Conservation (phyloP, 1,139 yeast species). For the Debaryomyces coudertii region DNA sequence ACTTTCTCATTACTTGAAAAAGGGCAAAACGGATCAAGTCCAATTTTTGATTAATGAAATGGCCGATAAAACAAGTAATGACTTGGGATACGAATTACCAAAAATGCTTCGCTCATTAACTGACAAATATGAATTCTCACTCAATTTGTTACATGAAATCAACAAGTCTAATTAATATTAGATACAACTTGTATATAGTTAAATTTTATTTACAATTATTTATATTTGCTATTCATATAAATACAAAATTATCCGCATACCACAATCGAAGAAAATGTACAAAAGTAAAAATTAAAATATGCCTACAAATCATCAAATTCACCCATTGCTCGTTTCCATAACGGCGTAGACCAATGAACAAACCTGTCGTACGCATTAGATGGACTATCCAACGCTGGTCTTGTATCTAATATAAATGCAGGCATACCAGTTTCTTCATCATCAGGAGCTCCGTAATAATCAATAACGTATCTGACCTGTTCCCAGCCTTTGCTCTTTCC, state of each 20-base stretch:
- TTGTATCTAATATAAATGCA: slow-evolving; percentile 85
- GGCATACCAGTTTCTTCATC: slow-evolving; percentile 89
- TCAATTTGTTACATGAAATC: slow-evolving; percentile 14
- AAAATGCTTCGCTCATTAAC: slow-evolving; percentile 21
- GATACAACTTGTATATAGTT: slow-evolving; percentile 13
- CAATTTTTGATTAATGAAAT: slow-evolving; percentile 43
- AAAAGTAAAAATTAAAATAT: not conserved
- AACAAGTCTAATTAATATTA: slow-evolving; percentile 7
- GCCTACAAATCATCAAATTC: slow-evolving; percentile 24
- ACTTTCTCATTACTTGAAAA: slow-evolving; percentile 45
- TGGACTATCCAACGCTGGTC: slow-evolving; percentile 86
- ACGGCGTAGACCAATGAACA: slow-evolving; percentile 47
- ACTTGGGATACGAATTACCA: slow-evolving; percentile 49
- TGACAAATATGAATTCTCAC: slow-evolving; percentile 16
- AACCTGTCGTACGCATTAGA: slow-evolving; percentile 69
- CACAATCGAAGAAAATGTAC: slow-evolving; percentile 1
- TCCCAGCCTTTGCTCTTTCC: slow-evolving; percentile 52
- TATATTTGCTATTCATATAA: not conserved
- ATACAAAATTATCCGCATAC: not conserved
- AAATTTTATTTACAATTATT: slow-evolving; percentile 8
- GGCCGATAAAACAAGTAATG: slow-evolving; percentile 24
- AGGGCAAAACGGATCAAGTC: slow-evolving; percentile 35
- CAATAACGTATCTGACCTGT: slow-evolving; percentile 86
- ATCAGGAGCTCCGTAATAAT: slow-evolving; percentile 91
- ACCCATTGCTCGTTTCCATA: slow-evolving; percentile 52